phyloP scores from a whole-genome alignment of 192 early-diverging fungal genomes.

The Helicostylum pulchrum region DNA sequence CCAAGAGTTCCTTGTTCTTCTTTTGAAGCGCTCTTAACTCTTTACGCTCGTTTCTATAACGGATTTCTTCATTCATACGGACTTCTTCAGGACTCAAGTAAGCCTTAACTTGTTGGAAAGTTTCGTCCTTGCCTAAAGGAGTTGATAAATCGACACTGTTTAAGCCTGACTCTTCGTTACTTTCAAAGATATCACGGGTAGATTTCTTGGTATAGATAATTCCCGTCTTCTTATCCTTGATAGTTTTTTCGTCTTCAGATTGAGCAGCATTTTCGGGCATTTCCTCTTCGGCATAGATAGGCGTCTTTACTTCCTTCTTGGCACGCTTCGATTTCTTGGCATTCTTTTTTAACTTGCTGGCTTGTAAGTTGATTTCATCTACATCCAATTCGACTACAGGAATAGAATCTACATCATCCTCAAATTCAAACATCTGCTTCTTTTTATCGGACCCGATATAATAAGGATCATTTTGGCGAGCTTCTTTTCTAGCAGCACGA shows the following conservation, averaged over 20 bases:
- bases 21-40: conserved; percentile 14
- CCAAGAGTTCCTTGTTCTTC: conserved; percentile 4
- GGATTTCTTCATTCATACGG: conserved; percentile 46
- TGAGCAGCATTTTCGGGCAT: conserved; percentile 57
- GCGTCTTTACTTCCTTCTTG: conserved; percentile 28
- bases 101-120: conserved; percentile 48
- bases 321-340: conserved; percentile 28
- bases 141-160: conserved; percentile 50
- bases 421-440: conserved; percentile 24
- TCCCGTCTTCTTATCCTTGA: not conserved
- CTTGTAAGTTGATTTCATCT: conserved; percentile 40
- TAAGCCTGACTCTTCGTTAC: conserved; percentile 35
- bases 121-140: conserved; percentile 52
- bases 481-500: conserved; percentile 45
- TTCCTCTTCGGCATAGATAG: conserved; percentile 56
- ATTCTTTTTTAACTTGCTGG: conserved; percentile 14
- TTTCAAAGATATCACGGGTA: conserved; percentile 24
- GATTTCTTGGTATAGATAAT: conserved; percentile 19
- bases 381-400: conserved; percentile 75
- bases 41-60: conserved; percentile 31
- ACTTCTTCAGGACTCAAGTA: conserved; percentile 56
- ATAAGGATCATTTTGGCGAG: conserved; percentile 58
- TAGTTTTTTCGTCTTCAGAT: conserved; percentile 44
- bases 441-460: conserved; percentile 55
- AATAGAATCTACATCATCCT: conserved; percentile 73